Conservation (phyloP, 345 rosid genomes). For the Aurinia saxatilis region DNA sequence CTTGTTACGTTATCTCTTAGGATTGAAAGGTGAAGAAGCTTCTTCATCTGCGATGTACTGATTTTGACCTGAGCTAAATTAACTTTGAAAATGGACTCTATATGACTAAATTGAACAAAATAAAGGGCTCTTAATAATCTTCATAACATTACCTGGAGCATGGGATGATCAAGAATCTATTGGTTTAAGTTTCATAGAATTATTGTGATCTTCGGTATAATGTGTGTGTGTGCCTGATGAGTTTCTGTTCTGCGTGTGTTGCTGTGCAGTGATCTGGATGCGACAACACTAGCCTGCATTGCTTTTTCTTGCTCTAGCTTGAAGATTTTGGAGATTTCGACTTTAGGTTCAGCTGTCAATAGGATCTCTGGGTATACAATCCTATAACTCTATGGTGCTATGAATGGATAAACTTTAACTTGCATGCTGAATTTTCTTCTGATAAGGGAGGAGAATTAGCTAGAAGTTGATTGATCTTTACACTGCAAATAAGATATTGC, state of each 20-base stretch:
- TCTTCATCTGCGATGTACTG: neutral
- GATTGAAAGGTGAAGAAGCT: slow-evolving; percentile 79
- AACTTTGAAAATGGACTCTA: too few species aligned
- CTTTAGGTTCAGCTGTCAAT: slow-evolving; percentile 50
- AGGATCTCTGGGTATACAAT: slow-evolving; percentile 74
- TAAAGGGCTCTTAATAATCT: neutral
- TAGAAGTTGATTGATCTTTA: too few species aligned
- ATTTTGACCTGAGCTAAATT: too few species aligned
- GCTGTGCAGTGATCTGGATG: slow-evolving; percentile 72
- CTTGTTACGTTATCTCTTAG: slow-evolving; percentile 61
- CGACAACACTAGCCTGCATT: slow-evolving; percentile 87
- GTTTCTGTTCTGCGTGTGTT: too few species aligned
- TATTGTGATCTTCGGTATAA: too few species aligned
- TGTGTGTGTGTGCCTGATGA: neutral
- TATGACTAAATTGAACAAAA: neutral
- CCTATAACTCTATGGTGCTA: neutral
- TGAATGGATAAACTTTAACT: neutral
- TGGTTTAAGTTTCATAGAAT: too few species aligned
- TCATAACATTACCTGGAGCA: too few species aligned
- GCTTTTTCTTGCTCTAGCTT: slow-evolving; percentile 89
- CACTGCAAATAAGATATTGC: too few species aligned
- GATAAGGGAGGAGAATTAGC: too few species aligned
- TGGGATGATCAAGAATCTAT: neutral
- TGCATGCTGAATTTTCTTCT: neutral
- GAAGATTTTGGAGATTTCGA: slow-evolving; percentile 73